Evolutionary conservation across 495 filamentous ascomycete genomes (phyloP), one percentile per base, ranked within the genome.

Genomic region (Penicillium manginii): DNA sequence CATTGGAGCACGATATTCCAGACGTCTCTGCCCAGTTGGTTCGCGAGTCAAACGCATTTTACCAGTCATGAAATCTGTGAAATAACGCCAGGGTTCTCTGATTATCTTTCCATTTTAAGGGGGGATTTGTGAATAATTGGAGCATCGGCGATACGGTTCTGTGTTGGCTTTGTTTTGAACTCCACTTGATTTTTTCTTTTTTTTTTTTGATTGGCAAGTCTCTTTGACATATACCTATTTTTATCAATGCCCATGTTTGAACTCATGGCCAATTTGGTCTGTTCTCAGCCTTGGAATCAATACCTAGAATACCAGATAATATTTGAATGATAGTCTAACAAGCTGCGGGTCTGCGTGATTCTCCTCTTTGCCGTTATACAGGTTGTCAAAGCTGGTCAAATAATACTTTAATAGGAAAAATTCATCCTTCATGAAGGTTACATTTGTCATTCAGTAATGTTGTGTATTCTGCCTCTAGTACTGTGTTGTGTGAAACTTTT

Each of bases 1-100:
- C 83, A 37, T 69, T 90, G 22, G 86, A 88, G 61, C 79, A 83
- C 31, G 78, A 88, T 60, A 87, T 88, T 22, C 77, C 77, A 2
- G 77, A 80, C 58, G 77, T 80, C 3, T 78, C 77, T 18, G 66
- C 71, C 1, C 72, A 78, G 43, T 61, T 78, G 50, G 78, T 86
- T 67, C 80, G 72, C 23, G 84, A 87, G 55, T 86, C 87, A 55
- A 79, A 85, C 58, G 81, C 79, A 17, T 86, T 83, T 54, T 79
- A 89, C 61, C 85, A 81, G 63, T 72, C 74, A 50, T 78, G 53
- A 72, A n/a, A 31, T 50, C 23, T 15, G 43, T 14, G 14, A 12
- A n/a, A 29, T 18, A 15, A 21, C 17, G n/a, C 23, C 50, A 2
- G 39, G 14, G 22, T 8, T 55, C 11, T 19, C 37, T 50, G 12